Conservation (phyloP, 2,329 filamentous ascomycete genomes). For the Trichoderma atrobrunneum region DNA sequence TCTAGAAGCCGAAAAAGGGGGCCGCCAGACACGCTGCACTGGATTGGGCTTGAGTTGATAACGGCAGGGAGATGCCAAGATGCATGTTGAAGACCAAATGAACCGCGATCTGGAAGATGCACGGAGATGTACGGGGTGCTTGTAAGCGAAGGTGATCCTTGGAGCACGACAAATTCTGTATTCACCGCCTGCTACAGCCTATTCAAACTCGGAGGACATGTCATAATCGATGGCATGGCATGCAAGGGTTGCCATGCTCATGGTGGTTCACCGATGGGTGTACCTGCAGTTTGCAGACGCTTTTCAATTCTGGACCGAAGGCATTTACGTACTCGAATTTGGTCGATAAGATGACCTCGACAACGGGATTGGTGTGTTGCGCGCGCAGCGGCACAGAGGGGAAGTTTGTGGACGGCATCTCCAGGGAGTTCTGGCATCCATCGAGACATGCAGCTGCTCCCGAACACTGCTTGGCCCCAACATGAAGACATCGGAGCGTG, state of each 20-base stretch:
- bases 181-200: conserved; percentile 9
- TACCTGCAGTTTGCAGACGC: not conserved
- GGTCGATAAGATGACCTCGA: not conserved
- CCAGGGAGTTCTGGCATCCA: not conserved
- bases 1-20: conserved; percentile 1
- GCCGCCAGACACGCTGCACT: not conserved
- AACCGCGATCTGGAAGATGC: conserved; percentile 9
- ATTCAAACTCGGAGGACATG: not conserved
- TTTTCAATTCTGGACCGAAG: not conserved
- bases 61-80: conserved; percentile 2
- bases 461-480: not conserved
- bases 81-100: not conserved
- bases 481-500: not conserved
- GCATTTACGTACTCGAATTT: not conserved
- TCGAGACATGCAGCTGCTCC: not conserved
- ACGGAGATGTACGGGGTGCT: not conserved
- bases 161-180: not conserved
- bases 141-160: conserved; percentile 1
- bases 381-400: not conserved
- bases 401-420: not conserved
- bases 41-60: not conserved
- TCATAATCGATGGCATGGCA: not conserved
- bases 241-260: conserved; percentile 7
- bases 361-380: not conserved
- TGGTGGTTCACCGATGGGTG: conserved; percentile 1